Percentiles rank a stretch among this genome's conserved stretches.
These are phyloP conservation scores for Ceratobasidium theobromae DNA, from an alignment of 1,284 basidiomycete genomes.

Conservation along the genomic window DNA sequence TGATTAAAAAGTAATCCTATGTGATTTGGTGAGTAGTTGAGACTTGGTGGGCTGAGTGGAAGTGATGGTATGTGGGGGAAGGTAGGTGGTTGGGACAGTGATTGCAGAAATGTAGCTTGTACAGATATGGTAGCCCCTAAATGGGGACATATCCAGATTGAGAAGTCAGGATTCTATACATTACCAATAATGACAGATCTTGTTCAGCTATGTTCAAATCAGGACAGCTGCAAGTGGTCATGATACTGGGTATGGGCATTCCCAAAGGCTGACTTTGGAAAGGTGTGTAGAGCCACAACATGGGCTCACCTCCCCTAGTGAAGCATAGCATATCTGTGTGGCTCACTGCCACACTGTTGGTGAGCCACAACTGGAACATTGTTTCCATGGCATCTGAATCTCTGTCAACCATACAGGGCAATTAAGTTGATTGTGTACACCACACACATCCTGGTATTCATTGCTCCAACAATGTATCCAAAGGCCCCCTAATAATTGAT, in stretches of 20 bases:
- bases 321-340: conserved; percentile 1
- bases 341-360: not conserved
- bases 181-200: not conserved
- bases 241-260: conserved; percentile 2
- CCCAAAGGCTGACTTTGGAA: conserved; percentile 25
- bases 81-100: too few species aligned
- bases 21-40: too few species aligned
- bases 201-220: not conserved
- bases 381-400: not conserved
- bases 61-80: too few species aligned
- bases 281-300: conserved; percentile 2
- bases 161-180: not conserved
- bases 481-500: too few species aligned
- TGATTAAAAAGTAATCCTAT: too few species aligned
- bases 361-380: not conserved
- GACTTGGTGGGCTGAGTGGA: too few species aligned
- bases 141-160: too few species aligned
- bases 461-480: too few species aligned
- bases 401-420: not conserved
- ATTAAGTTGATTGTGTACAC: too few species aligned
- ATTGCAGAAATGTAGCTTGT: too few species aligned
- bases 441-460: too few species aligned
- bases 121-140: not conserved
- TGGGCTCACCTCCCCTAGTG: not conserved
- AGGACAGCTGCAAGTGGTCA: not conserved